Evolutionary conservation across 495 filamentous ascomycete species (phyloP).

Genomic region (Parathielavia appendiculata): DNA sequence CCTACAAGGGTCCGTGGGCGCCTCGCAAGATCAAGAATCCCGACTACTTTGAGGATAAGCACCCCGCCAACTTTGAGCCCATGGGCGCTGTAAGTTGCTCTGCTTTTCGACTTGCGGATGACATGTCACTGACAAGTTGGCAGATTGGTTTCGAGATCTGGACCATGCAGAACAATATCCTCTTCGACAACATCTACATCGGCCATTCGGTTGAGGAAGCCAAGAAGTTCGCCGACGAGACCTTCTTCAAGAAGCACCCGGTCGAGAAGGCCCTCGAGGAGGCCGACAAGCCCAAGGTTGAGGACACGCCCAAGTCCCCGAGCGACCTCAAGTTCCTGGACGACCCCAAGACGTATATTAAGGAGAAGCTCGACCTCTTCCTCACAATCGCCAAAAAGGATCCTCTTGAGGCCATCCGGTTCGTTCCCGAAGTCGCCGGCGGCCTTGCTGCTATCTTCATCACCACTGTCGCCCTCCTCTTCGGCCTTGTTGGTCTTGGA

Average conservation of each 20-base stretch:
- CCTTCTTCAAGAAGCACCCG: slow-evolving; percentile 85
- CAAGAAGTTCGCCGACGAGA: slow-evolving; percentile 81
- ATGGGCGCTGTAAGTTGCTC: slow-evolving; percentile 80
- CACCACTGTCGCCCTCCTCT: slow-evolving; percentile 62
- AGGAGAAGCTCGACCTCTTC: slow-evolving; percentile 89
- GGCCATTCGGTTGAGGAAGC: slow-evolving; percentile 96
- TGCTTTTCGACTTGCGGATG: not conserved
- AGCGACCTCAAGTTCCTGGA: slow-evolving; percentile 84
- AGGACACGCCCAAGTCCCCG: slow-evolving; percentile 58
- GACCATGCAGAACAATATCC: slow-evolving; percentile 99
- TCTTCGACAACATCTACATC: slow-evolving; percentile 99
- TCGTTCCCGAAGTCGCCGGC: slow-evolving; percentile 85
- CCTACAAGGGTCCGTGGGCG: slow-evolving; percentile 94
- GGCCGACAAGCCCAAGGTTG: slow-evolving; percentile 72
- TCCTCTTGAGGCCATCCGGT: slow-evolving; percentile 84
- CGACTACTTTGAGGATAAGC: slow-evolving; percentile 96
- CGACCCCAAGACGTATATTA: slow-evolving; percentile 82
- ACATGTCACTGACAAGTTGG: slow-evolving; percentile 8
- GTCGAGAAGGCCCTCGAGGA: slow-evolving; percentile 81
- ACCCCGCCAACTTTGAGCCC: slow-evolving; percentile 90
- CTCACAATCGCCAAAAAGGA: slow-evolving; percentile 77
- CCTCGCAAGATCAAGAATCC: slow-evolving; percentile 97
- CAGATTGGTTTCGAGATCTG: slow-evolving; percentile 94
- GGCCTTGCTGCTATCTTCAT: slow-evolving; percentile 64
- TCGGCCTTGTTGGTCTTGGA: slow-evolving; percentile 46